Conservation (phyloP, 2,329 filamentous ascomycete genomes). For the Sporothrix luriei region DNA sequence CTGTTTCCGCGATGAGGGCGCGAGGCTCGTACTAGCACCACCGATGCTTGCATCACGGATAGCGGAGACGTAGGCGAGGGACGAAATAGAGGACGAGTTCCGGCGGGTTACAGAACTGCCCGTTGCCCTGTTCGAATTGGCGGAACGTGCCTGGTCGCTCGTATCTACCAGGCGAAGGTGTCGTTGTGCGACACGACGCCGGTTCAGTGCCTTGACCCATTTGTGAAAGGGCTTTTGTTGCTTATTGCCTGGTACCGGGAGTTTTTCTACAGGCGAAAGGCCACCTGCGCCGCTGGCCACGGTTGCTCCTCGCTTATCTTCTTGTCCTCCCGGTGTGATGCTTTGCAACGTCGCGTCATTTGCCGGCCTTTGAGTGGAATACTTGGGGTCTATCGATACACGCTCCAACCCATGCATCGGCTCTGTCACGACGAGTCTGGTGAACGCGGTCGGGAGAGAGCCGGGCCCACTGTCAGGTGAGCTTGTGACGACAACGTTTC, state of each 20-base stretch:
- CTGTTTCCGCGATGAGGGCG: constrained; percentile 61
- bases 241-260: neutral
- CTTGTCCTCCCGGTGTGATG: neutral
- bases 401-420: neutral
- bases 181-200: constrained; percentile 53
- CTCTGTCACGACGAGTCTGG: neutral
- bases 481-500: neutral
- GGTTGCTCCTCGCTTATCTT: neutral
- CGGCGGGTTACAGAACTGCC: constrained; percentile 45
- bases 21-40: constrained; percentile 69
- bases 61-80: constrained; percentile 76
- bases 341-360: neutral
- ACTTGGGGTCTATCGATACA: neutral
- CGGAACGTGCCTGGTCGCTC: neutral
- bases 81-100: constrained; percentile 70
- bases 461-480: neutral
- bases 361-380: neutral
- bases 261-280: neutral
- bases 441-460: neutral
- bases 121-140: constrained; percentile 4
- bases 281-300: neutral
- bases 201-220: constrained; percentile 72
- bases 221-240: constrained; percentile 62
- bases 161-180: constrained; percentile 32
- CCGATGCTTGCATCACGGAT: constrained; percentile 82